phyloP scores from a whole-genome alignment of 1,284 basidiomycete genomes.

The Mrakiaceae sp. region DNA sequence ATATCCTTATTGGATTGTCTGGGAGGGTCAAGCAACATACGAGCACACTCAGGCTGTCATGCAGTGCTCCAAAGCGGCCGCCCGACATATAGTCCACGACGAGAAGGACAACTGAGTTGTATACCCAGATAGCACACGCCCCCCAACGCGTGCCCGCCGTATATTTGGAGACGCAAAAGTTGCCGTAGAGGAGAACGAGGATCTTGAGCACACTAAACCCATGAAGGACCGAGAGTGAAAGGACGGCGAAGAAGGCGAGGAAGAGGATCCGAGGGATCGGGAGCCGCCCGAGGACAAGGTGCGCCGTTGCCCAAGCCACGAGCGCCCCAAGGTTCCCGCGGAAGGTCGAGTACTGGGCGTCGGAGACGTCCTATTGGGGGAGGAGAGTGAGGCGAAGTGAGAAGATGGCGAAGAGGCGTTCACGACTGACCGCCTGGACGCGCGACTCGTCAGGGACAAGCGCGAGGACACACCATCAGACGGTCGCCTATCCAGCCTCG shows the following conservation, averaged over 20 bases:
- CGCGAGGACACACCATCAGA: slow-evolving; percentile 44
- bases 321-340: slow-evolving; percentile 59
- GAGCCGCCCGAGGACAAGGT: slow-evolving; percentile 37
- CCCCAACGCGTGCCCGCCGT: slow-evolving; percentile 39
- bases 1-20: not conserved
- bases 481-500: slow-evolving; percentile 58
- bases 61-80: slow-evolving; percentile 40
- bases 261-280: slow-evolving; percentile 31
- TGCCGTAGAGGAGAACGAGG: slow-evolving; percentile 52
- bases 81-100: slow-evolving; percentile 67
- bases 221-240: slow-evolving; percentile 69
- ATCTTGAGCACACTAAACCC: slow-evolving; percentile 78
- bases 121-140: slow-evolving; percentile 52
- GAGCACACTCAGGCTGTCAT: slow-evolving; percentile 43
- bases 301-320: slow-evolving; percentile 40
- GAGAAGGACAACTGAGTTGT: slow-evolving; percentile 66
- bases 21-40: not conserved
- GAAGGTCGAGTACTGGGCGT: slow-evolving; percentile 72
- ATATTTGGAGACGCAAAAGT: slow-evolving; percentile 55
- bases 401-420: not conserved
- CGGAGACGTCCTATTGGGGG: slow-evolving; percentile 61
- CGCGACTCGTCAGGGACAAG: not conserved
- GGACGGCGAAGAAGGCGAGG: slow-evolving; percentile 45
- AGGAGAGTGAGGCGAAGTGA: slow-evolving; percentile 18
- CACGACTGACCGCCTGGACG: not conserved